Evolutionary conservation across 352 stramenopile species (phyloP), one percentile per base, ranked within the genome.

Genomic region (Pythium aquatile): DNA sequence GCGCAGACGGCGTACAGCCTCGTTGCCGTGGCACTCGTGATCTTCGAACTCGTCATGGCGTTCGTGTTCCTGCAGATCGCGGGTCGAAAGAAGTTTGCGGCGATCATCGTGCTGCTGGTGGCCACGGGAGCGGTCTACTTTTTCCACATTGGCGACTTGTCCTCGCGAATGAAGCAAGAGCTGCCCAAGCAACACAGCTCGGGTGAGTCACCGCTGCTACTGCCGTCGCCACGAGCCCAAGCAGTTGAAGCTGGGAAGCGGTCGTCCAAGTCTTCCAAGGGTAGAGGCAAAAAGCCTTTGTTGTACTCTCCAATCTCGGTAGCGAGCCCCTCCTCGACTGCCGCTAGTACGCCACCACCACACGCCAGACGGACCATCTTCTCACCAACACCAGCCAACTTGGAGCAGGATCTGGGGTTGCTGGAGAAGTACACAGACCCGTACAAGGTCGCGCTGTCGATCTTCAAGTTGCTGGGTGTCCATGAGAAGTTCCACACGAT

Each of bases 1-100:
- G 79, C 81, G 28, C 74, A 77, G 55, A 91, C 83, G 0, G 76
- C 81, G 3, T 76, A 87, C 57, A 77, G 72, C 42, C 77, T 94
- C 63, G 77, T 84, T 6, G 86, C 90, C 47, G 77, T 75, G 24
- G 85, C 81, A 32, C 68, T 94, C 39, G 59, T 94, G 29, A 51
- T 91, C 29, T 90, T 92, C 58, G 81, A 94, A 58, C 63, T 91
- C 20, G 78, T 78, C 24, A 85, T 91, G 76, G 65, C 77, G n/a
- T 90, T 91, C 57, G 83, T 90, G 28, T 78, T 91, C 47, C 67
- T 91, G 24, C 77, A 90, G 53, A 78, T 91, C 51, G 83, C 80
- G 5, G 72, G 72, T 6, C 69, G 68, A 10, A 68, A 65, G 13
- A 80, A 88, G 46, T 88, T 88, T 47, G 70, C 74, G 11, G 83